These are phyloP conservation scores for Penicillium dipodomyicola DNA, from an alignment of 495 filamentous ascomycete species.

Conservation along the genomic window DNA sequence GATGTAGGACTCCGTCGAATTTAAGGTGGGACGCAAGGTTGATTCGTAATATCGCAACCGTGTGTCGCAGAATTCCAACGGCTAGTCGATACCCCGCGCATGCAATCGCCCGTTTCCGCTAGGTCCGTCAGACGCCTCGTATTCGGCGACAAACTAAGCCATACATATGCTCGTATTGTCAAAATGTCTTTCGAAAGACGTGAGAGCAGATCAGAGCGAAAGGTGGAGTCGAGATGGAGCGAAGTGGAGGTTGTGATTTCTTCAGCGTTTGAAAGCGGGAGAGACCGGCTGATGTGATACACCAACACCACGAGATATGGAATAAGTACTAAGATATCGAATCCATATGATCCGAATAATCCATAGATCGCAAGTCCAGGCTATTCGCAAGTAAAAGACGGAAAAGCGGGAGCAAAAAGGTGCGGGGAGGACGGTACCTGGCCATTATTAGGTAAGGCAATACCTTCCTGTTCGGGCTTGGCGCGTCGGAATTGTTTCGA, in stretches of 20 bases:
- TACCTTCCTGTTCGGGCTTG: conserved; percentile 10
- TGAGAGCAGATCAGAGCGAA: neutral
- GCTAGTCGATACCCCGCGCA: conserved; percentile 9
- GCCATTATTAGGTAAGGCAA: conserved; percentile 10
- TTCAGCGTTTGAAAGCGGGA: conserved; percentile 11
- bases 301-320: neutral
- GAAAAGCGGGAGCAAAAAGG: neutral
- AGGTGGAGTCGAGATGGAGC: conserved; percentile 12
- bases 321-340: neutral
- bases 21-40: neutral
- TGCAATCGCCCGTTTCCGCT: conserved; percentile 6
- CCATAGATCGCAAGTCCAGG: neutral
- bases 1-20: conserved; percentile 3
- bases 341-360: neutral
- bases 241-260: conserved; percentile 8
- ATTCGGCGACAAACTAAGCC: conserved; percentile 4
- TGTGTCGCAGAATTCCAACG: neutral
- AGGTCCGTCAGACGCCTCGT: conserved; percentile 3
- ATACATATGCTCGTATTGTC: conserved; percentile 1
- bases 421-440: conserved; percentile 13
- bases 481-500: conserved; percentile 11
- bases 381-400: neutral
- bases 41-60: conserved; percentile 8
- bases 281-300: conserved; percentile 8
- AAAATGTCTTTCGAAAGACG: conserved; percentile 1